Evolutionary conservation across 805 yeast genomes (phyloP).

Genomic region (Myxozyma melibiosi): DNA sequence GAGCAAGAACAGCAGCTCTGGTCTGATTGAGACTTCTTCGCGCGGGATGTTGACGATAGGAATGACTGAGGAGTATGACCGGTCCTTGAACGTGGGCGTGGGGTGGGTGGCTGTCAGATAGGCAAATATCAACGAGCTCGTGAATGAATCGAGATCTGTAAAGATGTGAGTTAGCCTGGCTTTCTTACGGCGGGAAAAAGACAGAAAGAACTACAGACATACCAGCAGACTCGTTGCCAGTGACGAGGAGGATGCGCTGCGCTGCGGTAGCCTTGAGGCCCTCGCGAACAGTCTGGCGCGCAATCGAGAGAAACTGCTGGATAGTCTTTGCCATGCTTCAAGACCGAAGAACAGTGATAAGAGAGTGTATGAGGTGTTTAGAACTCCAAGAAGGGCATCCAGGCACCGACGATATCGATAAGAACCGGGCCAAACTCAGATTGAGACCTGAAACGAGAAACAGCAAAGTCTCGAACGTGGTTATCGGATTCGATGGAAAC

Average conservation of each 20-base stretch:
- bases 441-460: too few species aligned
- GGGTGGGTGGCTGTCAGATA: conserved; percentile 49
- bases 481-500: too few species aligned
- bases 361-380: neutral
- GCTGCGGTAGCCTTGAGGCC: conserved; percentile 8
- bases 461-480: too few species aligned
- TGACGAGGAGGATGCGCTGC: conserved; percentile 46
- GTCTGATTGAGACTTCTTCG: conserved; percentile 66
- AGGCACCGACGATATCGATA: conserved; percentile 1
- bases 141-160: conserved; percentile 78
- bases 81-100: neutral
- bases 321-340: conserved; percentile 9
- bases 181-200: neutral
- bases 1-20: conserved; percentile 67
- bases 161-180: too few species aligned
- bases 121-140: conserved; percentile 72
- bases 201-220: conserved; percentile 10
- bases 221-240: conserved; percentile 84
- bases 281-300: conserved; percentile 18
- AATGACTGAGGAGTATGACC: conserved; percentile 44
- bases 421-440: neutral
- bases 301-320: conserved; percentile 22
- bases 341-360: neutral
- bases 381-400: neutral
- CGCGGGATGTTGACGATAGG: conserved; percentile 78